Base-by-base conservation (phyloP, 331 rosid genomes). In the Acacia concinna region DNA sequence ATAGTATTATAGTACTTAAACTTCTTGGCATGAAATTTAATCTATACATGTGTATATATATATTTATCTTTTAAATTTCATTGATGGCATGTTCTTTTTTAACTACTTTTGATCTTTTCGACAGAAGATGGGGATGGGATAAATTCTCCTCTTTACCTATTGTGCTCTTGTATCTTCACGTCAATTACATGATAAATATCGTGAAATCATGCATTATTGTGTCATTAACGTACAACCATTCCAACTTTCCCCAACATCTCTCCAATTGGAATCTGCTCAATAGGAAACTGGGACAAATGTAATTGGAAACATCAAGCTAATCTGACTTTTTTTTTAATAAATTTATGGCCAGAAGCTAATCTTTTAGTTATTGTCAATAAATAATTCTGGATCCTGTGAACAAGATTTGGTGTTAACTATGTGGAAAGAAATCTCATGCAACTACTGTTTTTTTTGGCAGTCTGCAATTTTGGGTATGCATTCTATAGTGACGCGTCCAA, bases 391-490 rank as follows among this genome's bases (percentile, higher is more conserved):
- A 38, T 67, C 5, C 15, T 31, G 59, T 2, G 8, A 15, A 43
- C 31, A 27, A 44, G 64, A 35, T 79, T 6, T 80, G 51, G 15
- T 38, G 2, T 8, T 21, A 25, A 52, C 59, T 21, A 21, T 52
- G 34, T 73, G 8, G 73, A 60, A 68, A 67, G 40, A 71, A 71
- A 56, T 57, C 75, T 84, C 21, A 84, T 27, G 78, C 43, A 30
- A 38, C 47, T 73, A 5, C 76, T 79, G 65, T 71, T 81, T 8
- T 81, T 8, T 80, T 79, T 85, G 77, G 85, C 90, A 93, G 97
- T 93, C 91, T 1, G 95, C 97, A 57, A 87, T 93, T 83, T 85
- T 91, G 90, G 92, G 97, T 37, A 91, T 93, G 97, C 98, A 93
- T 84, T 91, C 95, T 15, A 93, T 91, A 18, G 90, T 91, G 76